These are phyloP conservation scores for Candida qinlingensis DNA, from an alignment of 805 yeast genomes.

Conservation along the genomic window DNA sequence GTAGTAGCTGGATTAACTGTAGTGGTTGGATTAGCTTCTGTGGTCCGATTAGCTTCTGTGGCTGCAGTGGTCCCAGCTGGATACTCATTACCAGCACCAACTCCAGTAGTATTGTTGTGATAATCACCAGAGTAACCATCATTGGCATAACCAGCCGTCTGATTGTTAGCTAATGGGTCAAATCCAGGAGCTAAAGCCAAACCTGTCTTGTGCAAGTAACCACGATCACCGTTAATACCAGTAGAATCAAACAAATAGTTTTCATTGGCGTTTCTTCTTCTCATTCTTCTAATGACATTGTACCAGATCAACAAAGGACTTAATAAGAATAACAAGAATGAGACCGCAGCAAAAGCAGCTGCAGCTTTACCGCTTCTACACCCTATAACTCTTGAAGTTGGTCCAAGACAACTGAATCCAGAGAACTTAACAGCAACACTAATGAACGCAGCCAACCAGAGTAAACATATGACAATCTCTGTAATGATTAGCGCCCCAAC, in stretches of 20 bases:
- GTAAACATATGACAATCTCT: slow-evolving; percentile 25
- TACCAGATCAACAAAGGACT: slow-evolving; percentile 22
- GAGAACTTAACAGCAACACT: slow-evolving; percentile 29
- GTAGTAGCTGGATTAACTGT: not conserved
- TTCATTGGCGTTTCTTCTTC: not conserved
- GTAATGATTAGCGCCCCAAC: slow-evolving; percentile 24
- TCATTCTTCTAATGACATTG: slow-evolving; percentile 24
- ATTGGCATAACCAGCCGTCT: not conserved
- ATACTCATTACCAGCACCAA: not conserved
- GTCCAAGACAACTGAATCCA: slow-evolving; percentile 24
- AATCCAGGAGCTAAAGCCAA: slow-evolving; percentile 4
- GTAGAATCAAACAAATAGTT: slow-evolving; percentile 8
- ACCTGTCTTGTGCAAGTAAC: slow-evolving; percentile 7
- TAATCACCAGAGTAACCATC: slow-evolving; percentile 2
- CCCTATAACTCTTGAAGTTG: slow-evolving; percentile 12
- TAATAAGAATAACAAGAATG: slow-evolving; percentile 25
- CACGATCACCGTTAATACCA: not conserved
- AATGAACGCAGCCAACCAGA: slow-evolving; percentile 32
- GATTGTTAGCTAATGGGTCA: slow-evolving; percentile 1
- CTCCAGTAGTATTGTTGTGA: not conserved
- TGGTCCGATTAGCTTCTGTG: not conserved
- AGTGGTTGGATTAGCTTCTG: not conserved
- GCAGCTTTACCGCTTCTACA: slow-evolving; percentile 28
- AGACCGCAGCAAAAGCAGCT: slow-evolving; percentile 29
- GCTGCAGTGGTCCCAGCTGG: not conserved